phyloP scores from a whole-genome alignment of 2,329 filamentous ascomycete genomes.

The Pseudohalonectria lignicola region DNA sequence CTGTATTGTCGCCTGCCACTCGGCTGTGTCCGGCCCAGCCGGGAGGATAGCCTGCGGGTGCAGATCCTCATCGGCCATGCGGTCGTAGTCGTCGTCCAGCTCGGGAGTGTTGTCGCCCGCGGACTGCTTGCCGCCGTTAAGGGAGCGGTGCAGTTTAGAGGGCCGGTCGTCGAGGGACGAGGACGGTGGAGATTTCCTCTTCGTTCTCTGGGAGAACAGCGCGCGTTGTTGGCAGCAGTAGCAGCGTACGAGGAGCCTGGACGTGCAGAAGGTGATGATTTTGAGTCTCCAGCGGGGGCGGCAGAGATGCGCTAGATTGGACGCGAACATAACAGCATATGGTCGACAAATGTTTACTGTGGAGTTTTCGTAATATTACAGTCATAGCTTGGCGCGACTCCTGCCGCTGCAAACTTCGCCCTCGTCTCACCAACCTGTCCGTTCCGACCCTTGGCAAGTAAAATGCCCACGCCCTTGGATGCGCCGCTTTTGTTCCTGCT shows the following conservation, averaged over 20 bases:
- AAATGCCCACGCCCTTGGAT: too few species aligned
- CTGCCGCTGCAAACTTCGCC: too few species aligned
- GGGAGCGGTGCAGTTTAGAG: constrained; percentile 12
- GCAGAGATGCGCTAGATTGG: background rate
- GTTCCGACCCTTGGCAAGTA: too few species aligned
- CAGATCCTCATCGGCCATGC: constrained; percentile 5
- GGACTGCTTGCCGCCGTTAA: constrained; percentile 11
- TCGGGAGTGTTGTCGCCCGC: constrained; percentile 12
- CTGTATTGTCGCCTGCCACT: constrained; percentile 92
- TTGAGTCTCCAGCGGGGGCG: background rate
- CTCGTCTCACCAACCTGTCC: too few species aligned
- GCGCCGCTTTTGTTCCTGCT: too few species aligned
- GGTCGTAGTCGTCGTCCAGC: constrained; percentile 8
- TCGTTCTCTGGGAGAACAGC: constrained; percentile 9
- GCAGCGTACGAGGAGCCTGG: background rate
- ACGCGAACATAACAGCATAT: too few species aligned
- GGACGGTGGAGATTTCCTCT: constrained; percentile 14
- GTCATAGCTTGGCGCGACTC: too few species aligned
- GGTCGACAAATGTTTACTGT: too few species aligned
- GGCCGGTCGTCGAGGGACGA: constrained; percentile 10
- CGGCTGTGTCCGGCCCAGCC: constrained; percentile 17
- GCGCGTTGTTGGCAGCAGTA: constrained; percentile 4
- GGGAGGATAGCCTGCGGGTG: constrained; percentile 10
- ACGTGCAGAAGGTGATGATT: background rate
- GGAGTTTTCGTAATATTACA: too few species aligned